phyloP scores from a whole-genome alignment of 2,329 filamentous ascomycete species.

The Ascochyta clinopodiicola region DNA sequence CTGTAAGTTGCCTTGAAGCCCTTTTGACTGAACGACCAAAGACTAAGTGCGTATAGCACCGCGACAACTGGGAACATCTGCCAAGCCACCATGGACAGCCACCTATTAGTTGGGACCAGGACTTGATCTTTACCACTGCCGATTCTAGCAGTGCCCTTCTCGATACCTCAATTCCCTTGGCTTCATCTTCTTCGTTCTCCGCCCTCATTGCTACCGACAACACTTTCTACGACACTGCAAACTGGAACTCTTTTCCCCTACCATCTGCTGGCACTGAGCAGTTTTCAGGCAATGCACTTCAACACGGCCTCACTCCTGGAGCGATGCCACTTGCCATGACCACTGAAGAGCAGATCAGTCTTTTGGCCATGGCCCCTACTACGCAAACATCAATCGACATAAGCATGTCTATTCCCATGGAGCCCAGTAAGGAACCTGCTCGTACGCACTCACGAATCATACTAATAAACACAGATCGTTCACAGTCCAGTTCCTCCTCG shows the following conservation, averaged over 20 bases:
- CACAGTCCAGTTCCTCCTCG: constrained; percentile 36
- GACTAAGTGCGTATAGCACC: constrained; percentile 22
- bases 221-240: constrained; percentile 28
- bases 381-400: constrained; percentile 22
- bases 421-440: constrained; percentile 29
- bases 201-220: constrained; percentile 24
- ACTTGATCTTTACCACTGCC: constrained; percentile 34
- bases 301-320: constrained; percentile 23
- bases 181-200: constrained; percentile 33
- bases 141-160: constrained; percentile 27
- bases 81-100: constrained; percentile 35
- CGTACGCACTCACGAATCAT: neutral
- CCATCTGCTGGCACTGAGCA: constrained; percentile 23
- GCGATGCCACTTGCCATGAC: constrained; percentile 17
- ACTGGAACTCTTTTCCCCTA: constrained; percentile 36
- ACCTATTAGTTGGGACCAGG: constrained; percentile 38
- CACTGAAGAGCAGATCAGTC: constrained; percentile 20
- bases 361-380: constrained; percentile 26
- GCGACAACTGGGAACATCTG: constrained; percentile 24
- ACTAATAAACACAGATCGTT: constrained; percentile 32
- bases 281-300: constrained; percentile 31
- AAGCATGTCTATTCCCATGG: constrained; percentile 31
- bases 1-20: constrained; percentile 11
- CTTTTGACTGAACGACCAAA: neutral
- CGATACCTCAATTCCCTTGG: constrained; percentile 29